These are phyloP conservation scores for Alternaria longipes DNA, from an alignment of 2,329 filamentous ascomycete species.

Conservation along the genomic window DNA sequence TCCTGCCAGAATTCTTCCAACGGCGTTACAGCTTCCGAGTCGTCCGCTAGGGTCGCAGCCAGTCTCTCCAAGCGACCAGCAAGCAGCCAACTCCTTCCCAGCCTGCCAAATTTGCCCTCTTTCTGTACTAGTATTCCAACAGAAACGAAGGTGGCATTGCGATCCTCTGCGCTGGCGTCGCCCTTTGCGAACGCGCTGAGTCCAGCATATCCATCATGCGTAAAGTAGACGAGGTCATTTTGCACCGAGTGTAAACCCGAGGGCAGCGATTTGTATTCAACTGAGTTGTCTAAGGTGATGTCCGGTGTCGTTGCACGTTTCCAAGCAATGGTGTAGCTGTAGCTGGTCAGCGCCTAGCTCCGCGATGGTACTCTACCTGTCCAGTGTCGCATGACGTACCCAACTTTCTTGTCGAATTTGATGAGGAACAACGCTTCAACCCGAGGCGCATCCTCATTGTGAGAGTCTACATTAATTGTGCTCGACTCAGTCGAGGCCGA, in stretches of 20 bases:
- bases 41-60: conserved; percentile 69
- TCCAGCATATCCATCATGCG: conserved; percentile 84
- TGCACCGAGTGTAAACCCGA: conserved; percentile 90
- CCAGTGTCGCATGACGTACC: conserved; percentile 61
- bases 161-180: conserved; percentile 78
- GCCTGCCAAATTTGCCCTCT: conserved; percentile 73
- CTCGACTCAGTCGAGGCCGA: conserved; percentile 36
- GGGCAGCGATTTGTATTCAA: conserved; percentile 96
- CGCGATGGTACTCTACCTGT: background rate
- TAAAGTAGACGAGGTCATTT: conserved; percentile 90
- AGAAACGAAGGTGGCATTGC: conserved; percentile 91
- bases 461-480: conserved; percentile 37
- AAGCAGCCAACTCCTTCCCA: conserved; percentile 91
- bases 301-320: conserved; percentile 74
- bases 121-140: conserved; percentile 89
- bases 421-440: conserved; percentile 85
- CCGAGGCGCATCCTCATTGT: conserved; percentile 33
- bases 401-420: conserved; percentile 90
- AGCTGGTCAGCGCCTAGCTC: conserved; percentile 16
- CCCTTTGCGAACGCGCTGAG: conserved; percentile 91
- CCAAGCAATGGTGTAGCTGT: conserved; percentile 84
- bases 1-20: conserved; percentile 85
- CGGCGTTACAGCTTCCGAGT: conserved; percentile 68
- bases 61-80: conserved; percentile 78
- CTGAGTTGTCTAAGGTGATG: conserved; percentile 81